Conservation (phyloP, 192 early-diverging fungal species). For the Rhizophagus clarus region DNA sequence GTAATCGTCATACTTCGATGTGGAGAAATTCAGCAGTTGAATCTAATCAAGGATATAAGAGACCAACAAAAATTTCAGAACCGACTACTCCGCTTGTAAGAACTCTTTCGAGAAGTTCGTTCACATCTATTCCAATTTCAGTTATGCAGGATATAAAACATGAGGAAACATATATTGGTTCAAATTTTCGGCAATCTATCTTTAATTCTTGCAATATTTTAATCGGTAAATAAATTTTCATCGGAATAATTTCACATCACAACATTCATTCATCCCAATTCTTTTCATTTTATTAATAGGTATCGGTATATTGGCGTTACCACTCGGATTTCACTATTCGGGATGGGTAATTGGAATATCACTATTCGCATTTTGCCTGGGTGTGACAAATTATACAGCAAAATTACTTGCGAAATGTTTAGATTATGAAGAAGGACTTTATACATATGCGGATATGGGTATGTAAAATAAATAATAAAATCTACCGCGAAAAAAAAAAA, state of each 20-base stretch:
- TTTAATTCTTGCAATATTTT: constrained; percentile 66
- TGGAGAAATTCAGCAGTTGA: background rate
- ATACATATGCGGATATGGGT: constrained; percentile 53
- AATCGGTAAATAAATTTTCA: constrained; percentile 37
- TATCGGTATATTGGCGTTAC: constrained; percentile 66
- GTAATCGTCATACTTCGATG: background rate
- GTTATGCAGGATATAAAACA: constrained; percentile 2
- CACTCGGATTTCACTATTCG: constrained; percentile 56
- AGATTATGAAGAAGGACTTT: constrained; percentile 32
- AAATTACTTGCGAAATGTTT: constrained; percentile 61
- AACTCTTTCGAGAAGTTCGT: constrained; percentile 13
- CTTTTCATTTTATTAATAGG: constrained; percentile 30
- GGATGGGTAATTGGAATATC: constrained; percentile 63
- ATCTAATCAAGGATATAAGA: background rate
- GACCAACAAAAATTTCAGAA: background rate
- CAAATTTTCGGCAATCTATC: constrained; percentile 48
- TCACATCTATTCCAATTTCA: constrained; percentile 4
- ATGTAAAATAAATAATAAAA: background rate
- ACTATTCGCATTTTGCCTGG: constrained; percentile 50
- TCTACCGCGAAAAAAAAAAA: background rate
- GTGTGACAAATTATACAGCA: constrained; percentile 58
- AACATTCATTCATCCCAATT: background rate
- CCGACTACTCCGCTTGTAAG: background rate
- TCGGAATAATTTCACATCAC: too few species aligned
- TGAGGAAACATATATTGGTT: background rate